Evolutionary conservation across 805 yeast species (phyloP).

Genomic region (Hanseniaspora jakobsenii): DNA sequence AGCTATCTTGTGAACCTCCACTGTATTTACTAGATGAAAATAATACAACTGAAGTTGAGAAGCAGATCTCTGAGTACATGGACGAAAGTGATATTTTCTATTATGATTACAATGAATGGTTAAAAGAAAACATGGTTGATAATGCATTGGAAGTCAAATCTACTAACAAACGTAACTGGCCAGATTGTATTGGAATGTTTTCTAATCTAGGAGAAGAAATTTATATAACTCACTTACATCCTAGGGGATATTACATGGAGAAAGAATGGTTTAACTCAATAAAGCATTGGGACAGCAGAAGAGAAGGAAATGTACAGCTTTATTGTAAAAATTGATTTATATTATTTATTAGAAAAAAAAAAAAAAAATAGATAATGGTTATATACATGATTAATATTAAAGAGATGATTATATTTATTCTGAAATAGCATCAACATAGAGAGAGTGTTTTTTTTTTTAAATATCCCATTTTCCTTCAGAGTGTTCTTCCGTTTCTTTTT

Average conservation of each 20-base stretch:
- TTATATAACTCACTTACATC: conserved; percentile 32
- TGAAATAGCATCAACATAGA: too few species aligned
- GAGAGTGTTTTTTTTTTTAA: too few species aligned
- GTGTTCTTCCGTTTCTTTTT: conserved; percentile 8
- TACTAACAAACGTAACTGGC: conserved; percentile 60
- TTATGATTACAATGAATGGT: conserved; percentile 15
- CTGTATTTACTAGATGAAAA: conserved; percentile 28
- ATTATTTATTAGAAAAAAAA: not conserved
- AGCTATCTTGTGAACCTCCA: conserved; percentile 89
- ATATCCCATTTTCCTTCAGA: conserved; percentile 8
- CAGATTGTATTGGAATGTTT: conserved; percentile 60
- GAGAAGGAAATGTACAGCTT: conserved; percentile 67
- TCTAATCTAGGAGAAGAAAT: conserved; percentile 42
- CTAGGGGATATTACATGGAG: conserved; percentile 36
- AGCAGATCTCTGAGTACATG: conserved; percentile 38
- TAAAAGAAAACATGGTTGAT: not conserved
- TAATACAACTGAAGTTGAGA: conserved; percentile 19
- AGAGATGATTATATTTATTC: too few species aligned
- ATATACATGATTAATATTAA: not conserved
- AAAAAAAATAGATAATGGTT: not conserved
- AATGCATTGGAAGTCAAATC: too few species aligned
- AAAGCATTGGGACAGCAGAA: conserved; percentile 75
- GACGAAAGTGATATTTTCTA: conserved; percentile 86
- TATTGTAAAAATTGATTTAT: conserved; percentile 28
- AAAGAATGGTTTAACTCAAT: conserved; percentile 61